A percentile compares a stretch with the other conserved stretches of the same genome.
These are phyloP conservation scores for Suhomyces ambrosiae DNA, from an alignment of 1,139 yeast species.

Conservation along the genomic window DNA sequence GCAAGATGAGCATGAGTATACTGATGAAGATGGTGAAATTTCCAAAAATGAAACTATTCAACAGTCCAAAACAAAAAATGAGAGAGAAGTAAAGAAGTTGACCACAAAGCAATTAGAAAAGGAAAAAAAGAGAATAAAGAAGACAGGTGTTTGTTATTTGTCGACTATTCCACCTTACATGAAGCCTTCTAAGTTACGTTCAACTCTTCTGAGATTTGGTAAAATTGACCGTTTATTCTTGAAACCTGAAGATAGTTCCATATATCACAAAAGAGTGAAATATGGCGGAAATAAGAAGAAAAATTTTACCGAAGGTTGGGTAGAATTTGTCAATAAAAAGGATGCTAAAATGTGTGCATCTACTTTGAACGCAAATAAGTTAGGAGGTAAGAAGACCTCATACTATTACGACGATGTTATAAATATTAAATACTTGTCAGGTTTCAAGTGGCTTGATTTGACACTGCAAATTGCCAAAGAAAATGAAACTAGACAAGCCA, in stretches of 20 bases:
- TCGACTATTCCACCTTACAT: constrained; percentile 94
- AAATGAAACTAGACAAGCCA: constrained; percentile 84
- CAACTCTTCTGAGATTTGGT: constrained; percentile 79
- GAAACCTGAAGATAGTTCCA: constrained; percentile 78
- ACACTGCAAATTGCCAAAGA: constrained; percentile 94
- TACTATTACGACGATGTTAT: constrained; percentile 93
- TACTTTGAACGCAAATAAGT: constrained; percentile 81
- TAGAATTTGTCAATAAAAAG: constrained; percentile 78
- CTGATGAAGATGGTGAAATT: constrained; percentile 22
- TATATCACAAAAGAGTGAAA: constrained; percentile 68
- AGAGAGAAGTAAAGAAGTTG: constrained; percentile 48
- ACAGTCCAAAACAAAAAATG: constrained; percentile 7
- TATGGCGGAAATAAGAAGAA: constrained; percentile 94
- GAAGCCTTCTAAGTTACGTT: constrained; percentile 91
- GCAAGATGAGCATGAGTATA: constrained; percentile 13
- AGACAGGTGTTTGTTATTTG: constrained; percentile 88
- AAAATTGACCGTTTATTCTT: constrained; percentile 80
- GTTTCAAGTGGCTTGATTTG: constrained; percentile 93
- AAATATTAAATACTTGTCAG: constrained; percentile 84
- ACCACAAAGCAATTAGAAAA: constrained; percentile 57
- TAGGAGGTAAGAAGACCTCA: constrained; percentile 93
- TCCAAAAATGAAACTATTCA: constrained; percentile 1
- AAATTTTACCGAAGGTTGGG: constrained; percentile 96
- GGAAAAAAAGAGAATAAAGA: constrained; percentile 59
- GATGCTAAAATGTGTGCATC: constrained; percentile 88